Evolutionary conservation across 1,284 basidiomycete species (phyloP), one percentile per base, ranked within the genome.

Genomic region (Ceratobasidium sp.): DNA sequence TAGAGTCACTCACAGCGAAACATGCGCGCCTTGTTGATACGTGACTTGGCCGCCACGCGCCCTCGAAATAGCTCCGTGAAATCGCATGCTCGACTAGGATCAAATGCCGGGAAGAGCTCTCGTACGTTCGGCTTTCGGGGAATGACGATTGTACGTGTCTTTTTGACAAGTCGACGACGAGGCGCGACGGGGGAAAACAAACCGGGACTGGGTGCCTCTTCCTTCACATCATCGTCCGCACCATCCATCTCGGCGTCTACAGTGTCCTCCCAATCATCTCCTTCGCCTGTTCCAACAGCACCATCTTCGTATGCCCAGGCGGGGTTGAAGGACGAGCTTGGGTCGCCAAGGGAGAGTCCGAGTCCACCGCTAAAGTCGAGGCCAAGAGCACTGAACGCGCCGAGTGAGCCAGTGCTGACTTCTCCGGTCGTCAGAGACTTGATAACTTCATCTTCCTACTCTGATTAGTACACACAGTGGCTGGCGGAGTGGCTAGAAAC

Each of bases 21-120:
- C 81, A 94, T 91, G 60, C 87, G 87, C 72, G 89, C 86, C 81
- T 89, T 91, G 74, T 86, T 85, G 53, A 91, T 83, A 44, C 91
- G 88, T 47, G 89, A 90, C 84, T 91, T 93, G 78, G 89, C 90
- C n/a, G 88, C 87, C 3, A 90, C 90, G 74, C 90, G 89, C 1
- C 92, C 93, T 80, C 93, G 95, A 83, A 99, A 96, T 65, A 99
- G 84, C 81, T 98, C 95, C 36, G 93, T 97, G 84, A 99, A 98
- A 82, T 96, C 91, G 75, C 99, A 85, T 29, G 93, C 82, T 79
- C 88, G 92, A 77, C 92, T 89, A 79, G 90, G 90, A 79, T 93
- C 89, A 80, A 95, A 99, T 0, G 90, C 89, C 8, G 97, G 97
- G 82, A 97, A 99, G 19, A 95, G 86, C 78, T 94, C 91, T 78